Conservation (phyloP, 768 basidiomycete genomes). For the Gloeopeniophorella convolvens region DNA sequence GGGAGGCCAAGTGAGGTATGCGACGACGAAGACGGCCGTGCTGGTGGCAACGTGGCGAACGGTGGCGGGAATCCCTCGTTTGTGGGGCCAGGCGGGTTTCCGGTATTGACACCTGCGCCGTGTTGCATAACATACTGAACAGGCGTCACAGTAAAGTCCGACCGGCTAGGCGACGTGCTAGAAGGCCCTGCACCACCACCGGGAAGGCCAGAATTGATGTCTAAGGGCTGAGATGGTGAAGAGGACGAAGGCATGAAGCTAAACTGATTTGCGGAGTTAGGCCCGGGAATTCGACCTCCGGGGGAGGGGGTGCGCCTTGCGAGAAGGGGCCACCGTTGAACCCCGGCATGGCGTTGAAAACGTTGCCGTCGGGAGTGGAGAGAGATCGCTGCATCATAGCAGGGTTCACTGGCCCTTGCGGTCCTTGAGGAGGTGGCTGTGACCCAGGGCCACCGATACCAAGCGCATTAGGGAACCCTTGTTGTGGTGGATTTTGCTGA, state of each 20-base stretch:
- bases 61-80: constrained; percentile 28
- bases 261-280: constrained; percentile 29
- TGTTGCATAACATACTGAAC: constrained; percentile 61
- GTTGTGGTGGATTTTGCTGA: constrained; percentile 28
- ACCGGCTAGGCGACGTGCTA: constrained; percentile 34
- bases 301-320: constrained; percentile 27
- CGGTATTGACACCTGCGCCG: constrained; percentile 24
- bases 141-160: constrained; percentile 48
- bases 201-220: constrained; percentile 39
- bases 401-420: constrained; percentile 7
- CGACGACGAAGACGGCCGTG: constrained; percentile 30
- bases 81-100: constrained; percentile 8
- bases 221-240: constrained; percentile 41
- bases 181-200: constrained; percentile 30
- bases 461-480: constrained; percentile 2
- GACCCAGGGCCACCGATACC: constrained; percentile 12
- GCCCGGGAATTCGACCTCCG: constrained; percentile 5
- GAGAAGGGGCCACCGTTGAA: constrained; percentile 19
- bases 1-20: constrained; percentile 24
- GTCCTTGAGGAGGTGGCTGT: constrained; percentile 4
- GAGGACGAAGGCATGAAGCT: constrained; percentile 35
- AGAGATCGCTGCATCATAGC: constrained; percentile 14
- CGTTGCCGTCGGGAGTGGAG: constrained; percentile 8
- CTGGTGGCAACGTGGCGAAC: constrained; percentile 30
- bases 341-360: constrained; percentile 6